phyloP scores from a whole-genome alignment of 2,329 filamentous ascomycete species.

The Penicillium frequentans region DNA sequence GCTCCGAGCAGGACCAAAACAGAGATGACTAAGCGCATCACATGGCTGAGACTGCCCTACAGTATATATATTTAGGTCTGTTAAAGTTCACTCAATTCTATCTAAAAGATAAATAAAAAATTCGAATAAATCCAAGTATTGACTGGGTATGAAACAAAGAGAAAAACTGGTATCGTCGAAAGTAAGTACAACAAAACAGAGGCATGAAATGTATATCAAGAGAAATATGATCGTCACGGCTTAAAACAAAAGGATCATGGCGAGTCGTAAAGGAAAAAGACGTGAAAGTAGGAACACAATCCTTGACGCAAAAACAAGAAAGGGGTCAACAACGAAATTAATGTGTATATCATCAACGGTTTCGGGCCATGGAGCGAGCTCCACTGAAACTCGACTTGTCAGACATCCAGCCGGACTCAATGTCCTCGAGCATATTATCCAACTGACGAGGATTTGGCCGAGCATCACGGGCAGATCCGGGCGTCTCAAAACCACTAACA shows the following conservation, averaged over 20 bases:
- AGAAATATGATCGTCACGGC: background rate
- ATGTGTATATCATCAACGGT: conserved; percentile 7
- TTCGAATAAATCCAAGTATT: background rate
- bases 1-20: conserved; percentile 9
- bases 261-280: background rate
- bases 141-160: background rate
- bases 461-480: conserved; percentile 16
- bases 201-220: background rate
- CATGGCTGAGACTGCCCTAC: conserved; percentile 1
- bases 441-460: conserved; percentile 28
- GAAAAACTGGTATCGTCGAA: conserved; percentile 11
- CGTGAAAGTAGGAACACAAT: background rate
- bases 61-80: background rate
- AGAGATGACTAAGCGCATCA: conserved; percentile 18
- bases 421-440: conserved; percentile 34
- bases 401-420: conserved; percentile 34
- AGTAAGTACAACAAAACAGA: conserved; percentile 1
- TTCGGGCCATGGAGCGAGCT: conserved; percentile 8
- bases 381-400: conserved; percentile 23
- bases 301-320: background rate
- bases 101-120: background rate
- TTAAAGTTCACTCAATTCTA: background rate
- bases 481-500: conserved; percentile 25
- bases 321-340: background rate
- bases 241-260: background rate